Evolutionary conservation across 108 stramenopile species (phyloP).

Genomic region (Skeletonema costatum): DNA sequence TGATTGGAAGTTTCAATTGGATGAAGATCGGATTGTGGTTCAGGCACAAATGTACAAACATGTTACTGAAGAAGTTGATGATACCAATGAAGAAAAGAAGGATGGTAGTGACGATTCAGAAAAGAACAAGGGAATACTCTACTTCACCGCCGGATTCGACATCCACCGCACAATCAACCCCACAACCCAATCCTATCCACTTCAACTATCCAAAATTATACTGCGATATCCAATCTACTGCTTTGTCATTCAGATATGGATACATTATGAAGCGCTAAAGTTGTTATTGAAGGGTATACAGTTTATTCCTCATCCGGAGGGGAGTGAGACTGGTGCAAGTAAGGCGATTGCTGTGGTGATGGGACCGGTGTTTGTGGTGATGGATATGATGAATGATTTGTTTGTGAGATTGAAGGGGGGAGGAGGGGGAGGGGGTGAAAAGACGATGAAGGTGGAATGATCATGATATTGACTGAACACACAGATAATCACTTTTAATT

Average conservation of each 20-base stretch:
- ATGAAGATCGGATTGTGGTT: conserved; percentile 26
- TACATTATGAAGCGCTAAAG: conserved; percentile 82
- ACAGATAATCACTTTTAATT: neutral
- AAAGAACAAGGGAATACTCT: conserved; percentile 8
- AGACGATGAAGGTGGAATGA: neutral
- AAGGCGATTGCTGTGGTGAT: conserved; percentile 61
- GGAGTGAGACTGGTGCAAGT: conserved; percentile 71
- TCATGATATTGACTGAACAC: neutral
- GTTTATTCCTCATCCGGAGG: conserved; percentile 82
- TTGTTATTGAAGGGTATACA: conserved; percentile 78
- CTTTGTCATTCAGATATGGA: conserved; percentile 85
- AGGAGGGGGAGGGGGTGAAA: neutral
- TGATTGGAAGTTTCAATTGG: conserved; percentile 85
- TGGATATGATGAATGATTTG: conserved; percentile 39
- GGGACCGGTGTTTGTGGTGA: conserved; percentile 62
- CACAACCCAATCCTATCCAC: conserved; percentile 32
- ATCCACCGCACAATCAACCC: conserved; percentile 19
- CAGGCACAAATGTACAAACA: conserved; percentile 32
- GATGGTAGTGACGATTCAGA: neutral
- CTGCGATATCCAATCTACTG: conserved; percentile 76
- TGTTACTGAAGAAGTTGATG: neutral
- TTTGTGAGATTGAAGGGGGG: neutral
- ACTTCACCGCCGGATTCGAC: conserved; percentile 54
- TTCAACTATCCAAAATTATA: conserved; percentile 54
- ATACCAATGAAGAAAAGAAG: neutral